Evolutionary conservation across 2,329 filamentous ascomycete genomes (phyloP), one percentile per base, ranked within the genome.

Genomic region (Bipolaris bicolor): DNA sequence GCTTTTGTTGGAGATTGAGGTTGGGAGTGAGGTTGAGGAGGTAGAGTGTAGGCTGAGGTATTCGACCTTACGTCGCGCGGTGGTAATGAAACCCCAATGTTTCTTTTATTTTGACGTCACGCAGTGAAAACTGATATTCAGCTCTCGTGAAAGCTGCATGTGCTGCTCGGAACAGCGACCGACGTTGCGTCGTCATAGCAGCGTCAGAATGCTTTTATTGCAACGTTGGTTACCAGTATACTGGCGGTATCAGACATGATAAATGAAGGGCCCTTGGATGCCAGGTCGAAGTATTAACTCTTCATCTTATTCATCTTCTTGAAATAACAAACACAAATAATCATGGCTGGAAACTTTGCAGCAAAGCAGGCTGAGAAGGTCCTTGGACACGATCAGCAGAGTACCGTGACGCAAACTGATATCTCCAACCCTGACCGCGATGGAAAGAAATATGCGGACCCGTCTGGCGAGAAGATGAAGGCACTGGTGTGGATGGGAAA

Each of bases 401-500:
- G 7, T 16, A 29, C 13, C 24, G 24, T 18, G 3, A 16, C 22
- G 4, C 41, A 44, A 10, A 6, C 41, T 1, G 41, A 44, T 29
- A 44, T 44, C 22, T 26, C 41, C n/a, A 44, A 44, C 3, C 41
- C 41, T 2, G 41, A 29, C 2, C 24, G 24, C 1, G 41, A 44
- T 44, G 41, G 41, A 1, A 1, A 29, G 5, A 44, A 44, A 24
- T 44, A 44, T 29, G 41, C 41, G 15, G 41, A 44, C 7, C 22
- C 41, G 3, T 44, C 41, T 44, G 41, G 41, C 5, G 41, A 44
- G 22, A 44, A 44, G 41, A 95, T 96, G 90, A 89, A 91, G 75
- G 92, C 91, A 0, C 77, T 95, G 10, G 84, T 84, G 3, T 96
- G 91, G 91, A 86, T 89, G 77, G 90, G 90, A 47, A 95, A 94